These are phyloP conservation scores for Neurospora discreta DNA, from an alignment of 495 filamentous ascomycete genomes.

Conservation along the genomic window DNA sequence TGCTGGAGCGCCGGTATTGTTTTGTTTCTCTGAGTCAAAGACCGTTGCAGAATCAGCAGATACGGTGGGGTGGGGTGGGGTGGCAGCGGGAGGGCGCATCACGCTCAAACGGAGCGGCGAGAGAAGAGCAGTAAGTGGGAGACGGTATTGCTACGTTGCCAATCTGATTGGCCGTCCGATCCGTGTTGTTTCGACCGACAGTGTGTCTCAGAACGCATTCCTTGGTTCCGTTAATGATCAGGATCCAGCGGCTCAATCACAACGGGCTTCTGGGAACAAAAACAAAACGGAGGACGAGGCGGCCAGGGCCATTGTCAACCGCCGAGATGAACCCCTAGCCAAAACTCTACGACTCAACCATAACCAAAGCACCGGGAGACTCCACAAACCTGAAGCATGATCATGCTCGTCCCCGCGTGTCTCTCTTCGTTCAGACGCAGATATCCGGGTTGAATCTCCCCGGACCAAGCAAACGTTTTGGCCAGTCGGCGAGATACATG, in stretches of 20 bases:
- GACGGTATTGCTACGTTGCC: background rate
- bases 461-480: slow-evolving; percentile 12
- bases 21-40: background rate
- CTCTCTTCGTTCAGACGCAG: slow-evolving; percentile 12
- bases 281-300: background rate
- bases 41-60: background rate
- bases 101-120: background rate
- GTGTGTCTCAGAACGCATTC: background rate
- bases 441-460: slow-evolving; percentile 8
- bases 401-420: slow-evolving; percentile 18
- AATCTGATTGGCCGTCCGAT: background rate
- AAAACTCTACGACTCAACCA: slow-evolving; percentile 6
- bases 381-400: slow-evolving; percentile 5
- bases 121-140: background rate
- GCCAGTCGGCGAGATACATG: slow-evolving; percentile 16
- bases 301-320: background rate
- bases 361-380: slow-evolving; percentile 15
- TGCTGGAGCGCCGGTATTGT: background rate
- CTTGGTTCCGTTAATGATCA: background rate
- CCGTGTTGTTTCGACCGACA: background rate
- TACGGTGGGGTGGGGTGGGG: background rate
- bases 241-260: background rate
- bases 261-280: background rate
- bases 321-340: background rate
- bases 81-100: background rate